Evolutionary conservation across 164 flowering plant genomes (phyloP).

Genomic region (Vitis labrusca): DNA sequence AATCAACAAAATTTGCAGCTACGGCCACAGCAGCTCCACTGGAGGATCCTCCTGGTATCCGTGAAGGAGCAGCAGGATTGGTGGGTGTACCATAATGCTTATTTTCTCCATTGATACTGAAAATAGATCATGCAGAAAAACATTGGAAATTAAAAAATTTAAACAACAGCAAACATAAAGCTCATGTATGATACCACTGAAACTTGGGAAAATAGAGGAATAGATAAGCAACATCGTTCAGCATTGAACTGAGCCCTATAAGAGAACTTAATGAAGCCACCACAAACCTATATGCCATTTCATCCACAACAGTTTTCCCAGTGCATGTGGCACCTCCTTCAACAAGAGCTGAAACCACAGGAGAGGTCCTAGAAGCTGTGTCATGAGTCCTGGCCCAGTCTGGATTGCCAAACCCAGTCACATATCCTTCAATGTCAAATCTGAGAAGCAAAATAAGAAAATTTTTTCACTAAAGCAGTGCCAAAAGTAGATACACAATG

Average conservation of each 20-base stretch:
- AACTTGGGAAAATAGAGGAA: neutral
- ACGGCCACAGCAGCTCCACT: constrained; percentile 97
- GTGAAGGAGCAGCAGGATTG: constrained; percentile 67
- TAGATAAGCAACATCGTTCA: neutral
- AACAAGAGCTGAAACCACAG: constrained; percentile 63
- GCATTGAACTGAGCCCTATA: neutral
- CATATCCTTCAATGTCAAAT: constrained; percentile 82
- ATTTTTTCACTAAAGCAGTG: neutral
- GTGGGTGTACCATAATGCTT: constrained; percentile 83
- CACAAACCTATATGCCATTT: constrained; percentile 74
- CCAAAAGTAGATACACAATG: neutral
- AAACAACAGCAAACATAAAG: neutral
- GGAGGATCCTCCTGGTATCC: constrained; percentile 83
- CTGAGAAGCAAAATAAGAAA: constrained; percentile 39
- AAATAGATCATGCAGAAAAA: constrained; percentile 12
- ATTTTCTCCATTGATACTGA: constrained; percentile 84
- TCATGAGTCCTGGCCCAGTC: constrained; percentile 88
- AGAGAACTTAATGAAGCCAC: neutral
- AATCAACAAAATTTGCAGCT: constrained; percentile 79
- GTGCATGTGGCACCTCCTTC: constrained; percentile 91
- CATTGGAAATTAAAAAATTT: neutral
- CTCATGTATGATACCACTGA: neutral
- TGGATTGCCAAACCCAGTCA: constrained; percentile 89
- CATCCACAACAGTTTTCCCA: constrained; percentile 89
- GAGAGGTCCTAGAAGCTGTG: constrained; percentile 59